A percentile compares a stretch with the other conserved stretches of the same genome.
Evolutionary conservation across 352 stramenopile genomes (phyloP).

Genomic region (Pythium dissimile): DNA sequence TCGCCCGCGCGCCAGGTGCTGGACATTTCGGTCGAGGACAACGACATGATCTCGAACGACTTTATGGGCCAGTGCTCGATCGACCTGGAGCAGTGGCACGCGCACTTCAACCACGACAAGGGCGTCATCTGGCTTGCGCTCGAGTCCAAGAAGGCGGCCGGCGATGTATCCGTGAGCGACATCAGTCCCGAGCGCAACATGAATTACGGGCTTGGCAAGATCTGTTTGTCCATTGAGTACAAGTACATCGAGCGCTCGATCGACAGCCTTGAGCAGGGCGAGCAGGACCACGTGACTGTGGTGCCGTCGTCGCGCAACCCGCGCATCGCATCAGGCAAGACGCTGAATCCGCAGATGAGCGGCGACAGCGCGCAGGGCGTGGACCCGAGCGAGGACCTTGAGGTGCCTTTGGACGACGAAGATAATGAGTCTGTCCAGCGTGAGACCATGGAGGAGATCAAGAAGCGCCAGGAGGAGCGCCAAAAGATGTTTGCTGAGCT

Average conservation of each 20-base stretch:
- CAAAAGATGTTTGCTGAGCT: constrained; percentile 74
- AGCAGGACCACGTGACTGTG: constrained; percentile 56
- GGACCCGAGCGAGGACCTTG: constrained; percentile 21
- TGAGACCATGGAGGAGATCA: constrained; percentile 53
- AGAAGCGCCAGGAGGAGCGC: constrained; percentile 64
- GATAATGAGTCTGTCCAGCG: constrained; percentile 35
- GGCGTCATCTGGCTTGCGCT: constrained; percentile 67
- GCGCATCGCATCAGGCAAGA: constrained; percentile 14
- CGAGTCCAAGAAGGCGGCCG: constrained; percentile 39
- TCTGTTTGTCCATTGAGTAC: constrained; percentile 63
- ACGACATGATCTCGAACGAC: constrained; percentile 62
- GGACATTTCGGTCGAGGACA: constrained; percentile 60
- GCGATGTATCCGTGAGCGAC: constrained; percentile 37
- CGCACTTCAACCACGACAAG: constrained; percentile 43
- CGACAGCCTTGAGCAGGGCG: constrained; percentile 60
- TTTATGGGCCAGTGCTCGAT: constrained; percentile 73
- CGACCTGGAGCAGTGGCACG: constrained; percentile 57
- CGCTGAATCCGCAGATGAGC: constrained; percentile 9
- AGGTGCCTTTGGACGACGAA: constrained; percentile 29
- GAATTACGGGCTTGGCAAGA: constrained; percentile 38
- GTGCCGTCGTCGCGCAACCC: constrained; percentile 41
- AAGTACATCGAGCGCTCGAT: constrained; percentile 54
- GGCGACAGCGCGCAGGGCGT: constrained; percentile 13
- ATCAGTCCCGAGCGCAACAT: constrained; percentile 27
- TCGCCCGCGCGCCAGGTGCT: constrained; percentile 40